Conservation (phyloP, 345 rosid species). For the Gynandropsis gynandra region DNA sequence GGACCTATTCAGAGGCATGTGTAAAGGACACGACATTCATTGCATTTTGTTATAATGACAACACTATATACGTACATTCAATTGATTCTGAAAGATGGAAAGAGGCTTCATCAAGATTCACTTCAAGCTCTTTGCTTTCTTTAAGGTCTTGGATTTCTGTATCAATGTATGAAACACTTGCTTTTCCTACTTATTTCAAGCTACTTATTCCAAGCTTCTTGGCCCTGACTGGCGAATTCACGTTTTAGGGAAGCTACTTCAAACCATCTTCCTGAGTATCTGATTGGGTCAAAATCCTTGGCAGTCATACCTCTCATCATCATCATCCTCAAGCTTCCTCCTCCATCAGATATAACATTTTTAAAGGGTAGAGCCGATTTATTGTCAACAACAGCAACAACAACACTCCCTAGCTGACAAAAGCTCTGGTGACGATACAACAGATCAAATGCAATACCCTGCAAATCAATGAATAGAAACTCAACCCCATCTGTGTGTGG, state of each 20-base stretch:
- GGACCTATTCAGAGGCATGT: too few relatives aligned
- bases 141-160: too few relatives aligned
- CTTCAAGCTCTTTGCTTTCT: too few relatives aligned
- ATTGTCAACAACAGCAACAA: constrained; percentile 34
- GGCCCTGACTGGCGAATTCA: constrained; percentile 95
- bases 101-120: too few relatives aligned
- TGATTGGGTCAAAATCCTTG: constrained; percentile 70
- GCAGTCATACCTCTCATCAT: constrained; percentile 95
- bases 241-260: constrained; percentile 96
- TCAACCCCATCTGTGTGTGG: too few relatives aligned
- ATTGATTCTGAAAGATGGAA: too few relatives aligned
- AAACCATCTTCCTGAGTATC: constrained; percentile 95
- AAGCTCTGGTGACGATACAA: constrained; percentile 29
- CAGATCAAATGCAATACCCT: constrained; percentile 57
- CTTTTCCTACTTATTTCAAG: too few relatives aligned
- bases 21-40: too few relatives aligned
- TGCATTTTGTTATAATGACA: too few relatives aligned
- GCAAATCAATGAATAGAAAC: constrained; percentile 14
- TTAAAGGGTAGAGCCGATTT: constrained; percentile 50
- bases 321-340: constrained; percentile 39
- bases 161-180: too few relatives aligned
- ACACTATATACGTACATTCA: too few relatives aligned
- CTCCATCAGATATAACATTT: constrained; percentile 37
- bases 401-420: constrained; percentile 64
- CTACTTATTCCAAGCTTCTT: too few relatives aligned